Evolutionary conservation across 441 rosid genomes (phyloP), one percentile per base, ranked within the genome.

Genomic region (Erysimum pusillum): DNA sequence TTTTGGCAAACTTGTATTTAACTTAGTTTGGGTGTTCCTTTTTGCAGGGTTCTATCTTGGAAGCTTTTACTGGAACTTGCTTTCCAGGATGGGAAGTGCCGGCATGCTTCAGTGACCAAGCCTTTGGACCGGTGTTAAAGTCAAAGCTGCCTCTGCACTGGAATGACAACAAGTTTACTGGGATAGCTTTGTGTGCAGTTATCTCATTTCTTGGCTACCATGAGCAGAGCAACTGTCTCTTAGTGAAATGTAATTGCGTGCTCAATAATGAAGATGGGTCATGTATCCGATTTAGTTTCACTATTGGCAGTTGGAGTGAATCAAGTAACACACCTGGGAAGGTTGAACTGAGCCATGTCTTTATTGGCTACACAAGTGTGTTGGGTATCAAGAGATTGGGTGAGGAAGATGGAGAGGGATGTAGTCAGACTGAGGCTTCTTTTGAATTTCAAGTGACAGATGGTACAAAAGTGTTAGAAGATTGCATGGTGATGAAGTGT

Each of bases 131-230:
- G 1, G 4, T 56, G 59, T 58, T 75, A 67, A 11, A 67, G 41
- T 4, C 34, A 15, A 75, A 75, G 34, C 42, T 58, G n/a, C 44
- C 44, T 15, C 25, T 11, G 28, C 78, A 67, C 0, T 75, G 67
- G 78, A 1, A 6, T 13, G 44, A 48, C 4, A 67, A 38, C 22
- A 17, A 0, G 15, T 38, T 67, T 38, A 46, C 28, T 5, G 78
- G 73, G 0, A 58, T 75, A 5, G 78, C 42, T 28, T 35, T 75
- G 0, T 66, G 73, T 32, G 73, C 67, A 12, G 78, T 75, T 57
- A 38, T 75, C 20, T 0, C 1, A 0, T 57, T 57, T 32, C 39
- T 2, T 31, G 13, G 0, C 6, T 32, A 3, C 4, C 13, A 57
- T 2, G 9, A 2, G 2, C 62, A 57, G 3, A n/a, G 6, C 12